phyloP scores from a whole-genome alignment of 139 green algal genomes.

The Haematococcus sp. region DNA sequence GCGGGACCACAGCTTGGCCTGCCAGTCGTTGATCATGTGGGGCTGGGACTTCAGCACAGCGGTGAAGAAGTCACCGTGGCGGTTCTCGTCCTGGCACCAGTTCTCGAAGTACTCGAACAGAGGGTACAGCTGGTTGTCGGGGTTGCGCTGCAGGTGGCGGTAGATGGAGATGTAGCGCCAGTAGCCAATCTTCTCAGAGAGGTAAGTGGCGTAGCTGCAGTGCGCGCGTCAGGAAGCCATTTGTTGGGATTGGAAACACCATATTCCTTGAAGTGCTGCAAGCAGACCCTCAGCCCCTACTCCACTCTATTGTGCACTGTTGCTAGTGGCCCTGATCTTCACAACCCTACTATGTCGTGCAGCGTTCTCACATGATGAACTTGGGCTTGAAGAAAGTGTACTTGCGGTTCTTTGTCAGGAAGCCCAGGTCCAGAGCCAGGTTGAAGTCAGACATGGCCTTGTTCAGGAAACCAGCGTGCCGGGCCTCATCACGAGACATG shows the following conservation, averaged over 20 bases:
- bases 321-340: too few relatives aligned
- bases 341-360: too few relatives aligned
- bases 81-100: slow-evolving; percentile 98
- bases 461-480: slow-evolving; percentile 97
- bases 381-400: slow-evolving; percentile 97
- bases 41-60: slow-evolving; percentile 52
- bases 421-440: slow-evolving; percentile 94
- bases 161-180: slow-evolving; percentile 86
- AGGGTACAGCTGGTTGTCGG: slow-evolving; percentile 97
- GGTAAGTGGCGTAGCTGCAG: slow-evolving; percentile 97
- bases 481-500: slow-evolving; percentile 97
- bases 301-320: too few relatives aligned
- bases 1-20: slow-evolving; percentile 85
- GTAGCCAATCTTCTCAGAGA: slow-evolving; percentile 99
- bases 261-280: too few relatives aligned
- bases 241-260: too few relatives aligned
- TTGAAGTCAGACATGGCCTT: slow-evolving; percentile 53
- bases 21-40: slow-evolving; percentile 52
- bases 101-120: slow-evolving; percentile 99
- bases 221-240: too few relatives aligned
- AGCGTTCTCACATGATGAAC: slow-evolving; percentile 53
- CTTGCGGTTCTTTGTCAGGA: slow-evolving; percentile 96
- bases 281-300: too few relatives aligned
- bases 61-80: slow-evolving; percentile 56
- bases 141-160: slow-evolving; percentile 79